Evolutionary conservation across 495 filamentous ascomycete species (phyloP).

Genomic region (Hypoxylon lenormandii): DNA sequence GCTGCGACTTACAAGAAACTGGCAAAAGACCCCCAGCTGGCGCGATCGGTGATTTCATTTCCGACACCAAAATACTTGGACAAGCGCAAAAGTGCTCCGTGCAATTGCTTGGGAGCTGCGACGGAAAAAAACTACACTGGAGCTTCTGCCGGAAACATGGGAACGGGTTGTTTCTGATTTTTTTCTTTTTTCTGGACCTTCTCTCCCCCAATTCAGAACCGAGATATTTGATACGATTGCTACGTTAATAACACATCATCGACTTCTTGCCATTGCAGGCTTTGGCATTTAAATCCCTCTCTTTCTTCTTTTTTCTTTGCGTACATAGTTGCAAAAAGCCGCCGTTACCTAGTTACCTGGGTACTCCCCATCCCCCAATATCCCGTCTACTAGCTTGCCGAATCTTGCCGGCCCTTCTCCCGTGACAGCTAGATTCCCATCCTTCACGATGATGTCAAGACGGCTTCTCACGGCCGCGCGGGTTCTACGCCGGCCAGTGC

Average conservation of each 20-base stretch:
- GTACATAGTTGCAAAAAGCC: slow-evolving; percentile 6
- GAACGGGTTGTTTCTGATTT: slow-evolving; percentile 31
- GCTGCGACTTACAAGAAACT: too few relatives aligned
- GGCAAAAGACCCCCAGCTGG: too few relatives aligned
- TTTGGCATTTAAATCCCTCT: slow-evolving; percentile 26
- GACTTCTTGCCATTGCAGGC: slow-evolving; percentile 36
- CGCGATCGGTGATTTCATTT: slow-evolving; percentile 39
- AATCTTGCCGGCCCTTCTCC: slow-evolving; percentile 19
- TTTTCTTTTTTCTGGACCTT: slow-evolving; percentile 31
- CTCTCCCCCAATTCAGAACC: slow-evolving; percentile 21
- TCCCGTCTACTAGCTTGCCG: slow-evolving; percentile 21
- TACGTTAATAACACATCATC: slow-evolving; percentile 30
- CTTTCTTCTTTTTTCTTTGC: slow-evolving; percentile 2
- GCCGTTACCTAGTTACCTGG: slow-evolving; percentile 3
- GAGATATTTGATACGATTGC: slow-evolving; percentile 12
- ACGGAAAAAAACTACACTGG: slow-evolving; percentile 15
- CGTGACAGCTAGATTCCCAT: slow-evolving; percentile 4
- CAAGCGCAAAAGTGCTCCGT: slow-evolving; percentile 15
- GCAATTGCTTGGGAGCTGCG: slow-evolving; percentile 24
- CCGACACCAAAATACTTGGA: slow-evolving; percentile 32
- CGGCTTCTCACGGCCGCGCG: slow-evolving; percentile 63
- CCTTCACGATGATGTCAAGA: slow-evolving; percentile 62
- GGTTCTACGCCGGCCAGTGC: slow-evolving; percentile 58
- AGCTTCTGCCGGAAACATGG: slow-evolving; percentile 47
- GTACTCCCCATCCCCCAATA: not conserved